A percentile compares a stretch with the other conserved stretches of the same genome.
phyloP scores from a whole-genome alignment of 2,329 filamentous ascomycete genomes.

The Juglanconis sp. region DNA sequence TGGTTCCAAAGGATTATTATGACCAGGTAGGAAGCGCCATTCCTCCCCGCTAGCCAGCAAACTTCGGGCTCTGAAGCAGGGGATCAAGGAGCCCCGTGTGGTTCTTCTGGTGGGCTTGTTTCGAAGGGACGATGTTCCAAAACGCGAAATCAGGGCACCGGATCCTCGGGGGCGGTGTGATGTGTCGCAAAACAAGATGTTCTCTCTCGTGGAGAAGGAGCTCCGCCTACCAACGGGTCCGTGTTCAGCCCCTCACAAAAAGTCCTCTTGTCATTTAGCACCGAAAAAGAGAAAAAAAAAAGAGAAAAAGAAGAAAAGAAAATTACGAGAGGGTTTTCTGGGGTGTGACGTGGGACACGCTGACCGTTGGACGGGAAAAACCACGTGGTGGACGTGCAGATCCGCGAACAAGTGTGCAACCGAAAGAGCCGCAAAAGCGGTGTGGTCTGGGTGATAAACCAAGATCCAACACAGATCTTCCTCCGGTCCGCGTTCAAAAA shows the following conservation, averaged over 20 bases:
- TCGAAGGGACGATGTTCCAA: background rate
- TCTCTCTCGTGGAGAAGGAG: background rate
- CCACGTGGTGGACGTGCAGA: slow-evolving; percentile 10
- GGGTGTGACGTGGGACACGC: background rate
- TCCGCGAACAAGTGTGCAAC: background rate
- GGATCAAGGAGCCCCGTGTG: background rate
- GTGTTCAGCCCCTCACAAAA: background rate
- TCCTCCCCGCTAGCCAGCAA: background rate
- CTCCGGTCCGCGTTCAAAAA: background rate
- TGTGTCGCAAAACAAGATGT: background rate
- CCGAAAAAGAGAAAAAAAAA: background rate
- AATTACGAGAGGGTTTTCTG: background rate
- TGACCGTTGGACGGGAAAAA: slow-evolving; percentile 1
- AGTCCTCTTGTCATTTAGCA: background rate
- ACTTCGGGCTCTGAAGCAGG: background rate
- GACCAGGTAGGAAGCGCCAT: too few relatives aligned
- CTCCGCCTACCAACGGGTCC: background rate
- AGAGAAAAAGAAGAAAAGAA: background rate
- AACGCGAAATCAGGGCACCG: background rate
- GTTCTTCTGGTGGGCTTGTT: background rate
- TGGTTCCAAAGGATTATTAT: too few relatives aligned
- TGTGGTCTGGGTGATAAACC: background rate
- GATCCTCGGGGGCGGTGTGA: background rate
- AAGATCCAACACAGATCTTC: background rate
- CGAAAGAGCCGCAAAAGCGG: slow-evolving; percentile 7